phyloP scores from a whole-genome alignment of 768 basidiomycete genomes.

The Pulveroboletus sp. region DNA sequence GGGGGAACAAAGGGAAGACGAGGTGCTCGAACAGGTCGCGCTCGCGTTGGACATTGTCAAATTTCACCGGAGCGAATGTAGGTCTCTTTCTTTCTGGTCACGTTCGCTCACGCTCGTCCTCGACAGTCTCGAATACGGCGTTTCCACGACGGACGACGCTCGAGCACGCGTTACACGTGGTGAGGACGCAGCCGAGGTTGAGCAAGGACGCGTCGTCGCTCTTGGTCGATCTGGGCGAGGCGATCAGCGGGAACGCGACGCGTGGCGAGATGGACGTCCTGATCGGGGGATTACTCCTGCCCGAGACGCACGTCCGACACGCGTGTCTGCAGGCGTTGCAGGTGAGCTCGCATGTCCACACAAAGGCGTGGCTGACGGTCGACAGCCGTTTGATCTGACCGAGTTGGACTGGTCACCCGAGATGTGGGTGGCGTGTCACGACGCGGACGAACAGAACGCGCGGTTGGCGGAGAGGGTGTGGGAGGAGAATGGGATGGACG shows the following conservation, averaged over 20 bases:
- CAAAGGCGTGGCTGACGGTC: background rate
- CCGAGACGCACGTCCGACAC: slow-evolving; percentile 84
- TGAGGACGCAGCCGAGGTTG: slow-evolving; percentile 73
- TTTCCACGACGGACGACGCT: slow-evolving; percentile 77
- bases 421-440: slow-evolving; percentile 85
- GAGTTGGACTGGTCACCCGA: slow-evolving; percentile 91
- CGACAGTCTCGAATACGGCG: slow-evolving; percentile 57
- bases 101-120: background rate
- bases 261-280: slow-evolving; percentile 61
- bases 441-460: slow-evolving; percentile 85
- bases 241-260: slow-evolving; percentile 63
- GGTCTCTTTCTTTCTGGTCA: slow-evolving; percentile 4
- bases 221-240: slow-evolving; percentile 76
- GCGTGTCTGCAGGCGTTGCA: slow-evolving; percentile 89
- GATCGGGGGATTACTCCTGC: slow-evolving; percentile 69
- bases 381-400: slow-evolving; percentile 87
- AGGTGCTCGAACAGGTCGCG: slow-evolving; percentile 75
- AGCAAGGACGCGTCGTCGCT: slow-evolving; percentile 80
- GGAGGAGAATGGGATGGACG: slow-evolving; percentile 95
- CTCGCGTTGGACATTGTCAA: slow-evolving; percentile 46
- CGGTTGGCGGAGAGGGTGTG: slow-evolving; percentile 76
- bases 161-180: slow-evolving; percentile 63
- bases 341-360: slow-evolving; percentile 40
- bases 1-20: slow-evolving; percentile 39
- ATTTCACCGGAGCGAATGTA: slow-evolving; percentile 33